Conservation (phyloP, 371 early-diverging fungal species). For the Cladochytrium tenue region DNA sequence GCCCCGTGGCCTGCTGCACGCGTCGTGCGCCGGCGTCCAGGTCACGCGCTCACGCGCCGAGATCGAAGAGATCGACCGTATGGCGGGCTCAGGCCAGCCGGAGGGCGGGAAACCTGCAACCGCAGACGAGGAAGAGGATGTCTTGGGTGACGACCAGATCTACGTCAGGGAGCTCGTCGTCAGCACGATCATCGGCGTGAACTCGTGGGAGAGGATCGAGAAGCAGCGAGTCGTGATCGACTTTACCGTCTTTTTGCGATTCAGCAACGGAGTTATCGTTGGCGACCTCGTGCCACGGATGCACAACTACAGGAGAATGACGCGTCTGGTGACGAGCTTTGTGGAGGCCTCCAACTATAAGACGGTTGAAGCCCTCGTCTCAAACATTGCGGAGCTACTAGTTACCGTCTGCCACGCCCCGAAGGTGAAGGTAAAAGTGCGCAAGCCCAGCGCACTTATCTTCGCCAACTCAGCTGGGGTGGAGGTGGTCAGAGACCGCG, state of each 20-base stretch:
- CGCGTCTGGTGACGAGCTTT: constrained; percentile 69
- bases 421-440: constrained; percentile 48
- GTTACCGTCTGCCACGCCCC: constrained; percentile 78
- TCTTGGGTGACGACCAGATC: constrained; percentile 53
- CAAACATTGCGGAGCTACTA: constrained; percentile 40
- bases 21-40: constrained; percentile 84
- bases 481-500: constrained; percentile 43
- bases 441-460: constrained; percentile 54
- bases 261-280: constrained; percentile 33
- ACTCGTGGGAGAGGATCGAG: constrained; percentile 93
- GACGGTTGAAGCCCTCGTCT: constrained; percentile 54
- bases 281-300: constrained; percentile 58
- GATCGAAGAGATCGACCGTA: constrained; percentile 25
- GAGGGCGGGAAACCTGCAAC: not conserved
- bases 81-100: not conserved
- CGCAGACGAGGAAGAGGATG: constrained; percentile 14
- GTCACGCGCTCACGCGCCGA: constrained; percentile 67
- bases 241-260: constrained; percentile 70
- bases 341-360: constrained; percentile 56
- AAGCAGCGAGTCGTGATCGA: constrained; percentile 86
- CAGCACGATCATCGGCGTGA: constrained; percentile 86
- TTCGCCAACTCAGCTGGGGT: constrained; percentile 50
- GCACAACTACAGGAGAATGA: constrained; percentile 83
- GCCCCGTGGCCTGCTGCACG: constrained; percentile 88
- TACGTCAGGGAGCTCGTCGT: constrained; percentile 76